phyloP scores from a whole-genome alignment of 2,329 filamentous ascomycete genomes.

The Cercospora zeina region DNA sequence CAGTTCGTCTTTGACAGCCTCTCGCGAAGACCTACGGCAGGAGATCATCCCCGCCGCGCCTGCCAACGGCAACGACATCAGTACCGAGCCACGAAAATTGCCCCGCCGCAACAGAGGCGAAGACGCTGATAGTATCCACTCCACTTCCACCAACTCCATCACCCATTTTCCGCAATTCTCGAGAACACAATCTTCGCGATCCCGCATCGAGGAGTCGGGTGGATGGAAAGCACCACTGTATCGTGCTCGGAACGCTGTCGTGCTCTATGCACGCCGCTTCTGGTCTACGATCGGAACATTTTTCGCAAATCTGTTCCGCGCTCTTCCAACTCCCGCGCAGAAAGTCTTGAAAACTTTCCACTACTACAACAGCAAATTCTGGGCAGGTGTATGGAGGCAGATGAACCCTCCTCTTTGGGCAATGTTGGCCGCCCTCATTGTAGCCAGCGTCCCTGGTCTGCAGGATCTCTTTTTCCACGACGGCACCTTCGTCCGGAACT shows the following conservation, averaged over 20 bases:
- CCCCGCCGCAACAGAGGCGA: conserved; percentile 34
- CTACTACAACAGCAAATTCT: conserved; percentile 53
- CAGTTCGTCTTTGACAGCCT: conserved; percentile 33
- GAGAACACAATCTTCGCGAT: conserved; percentile 25
- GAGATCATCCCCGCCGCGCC: conserved; percentile 45
- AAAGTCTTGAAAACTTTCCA: conserved; percentile 49
- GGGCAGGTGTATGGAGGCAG: conserved; percentile 77
- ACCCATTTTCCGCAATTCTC: conserved; percentile 46
- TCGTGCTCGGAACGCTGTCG: conserved; percentile 23
- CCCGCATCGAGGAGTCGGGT: conserved; percentile 12
- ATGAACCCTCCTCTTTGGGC: conserved; percentile 99
- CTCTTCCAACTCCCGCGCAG: conserved; percentile 57
- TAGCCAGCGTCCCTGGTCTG: conserved; percentile 81
- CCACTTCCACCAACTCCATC: conserved; percentile 56
- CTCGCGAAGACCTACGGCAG: conserved; percentile 23
- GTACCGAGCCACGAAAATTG: conserved; percentile 43
- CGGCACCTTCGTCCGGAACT: conserved; percentile 88
- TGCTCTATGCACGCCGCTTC: conserved; percentile 33
- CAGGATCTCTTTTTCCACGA: conserved; percentile 85
- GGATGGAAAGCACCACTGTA: conserved; percentile 35
- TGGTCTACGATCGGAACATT: conserved; percentile 37
- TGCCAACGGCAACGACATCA: conserved; percentile 51
- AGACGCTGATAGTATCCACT: conserved; percentile 26
- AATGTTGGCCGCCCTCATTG: conserved; percentile 86
- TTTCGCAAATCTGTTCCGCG: conserved; percentile 47